Evolutionary conservation across 116 monocot species (phyloP).

Genomic region (Dioscorea cayenensis): DNA sequence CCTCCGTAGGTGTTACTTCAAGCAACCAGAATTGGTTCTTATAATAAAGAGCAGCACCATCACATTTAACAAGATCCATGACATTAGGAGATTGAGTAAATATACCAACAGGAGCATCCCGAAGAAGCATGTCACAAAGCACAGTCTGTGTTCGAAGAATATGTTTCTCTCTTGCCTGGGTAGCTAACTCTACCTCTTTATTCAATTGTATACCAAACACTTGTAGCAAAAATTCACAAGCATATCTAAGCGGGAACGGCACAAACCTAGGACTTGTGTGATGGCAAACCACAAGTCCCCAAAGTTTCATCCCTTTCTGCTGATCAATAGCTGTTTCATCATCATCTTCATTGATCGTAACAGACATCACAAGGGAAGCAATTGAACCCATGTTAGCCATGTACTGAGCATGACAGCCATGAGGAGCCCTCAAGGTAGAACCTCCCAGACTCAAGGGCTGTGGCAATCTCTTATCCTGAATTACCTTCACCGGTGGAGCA

Average conservation of each 20-base stretch:
- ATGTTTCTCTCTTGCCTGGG: constrained; percentile 75
- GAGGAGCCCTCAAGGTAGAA: constrained; percentile 77
- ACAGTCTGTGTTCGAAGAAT: constrained; percentile 70
- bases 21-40: constrained; percentile 59
- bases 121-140: constrained; percentile 90
- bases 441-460: constrained; percentile 64
- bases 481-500: constrained; percentile 61
- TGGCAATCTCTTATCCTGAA: constrained; percentile 54
- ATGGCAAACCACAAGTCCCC: constrained; percentile 95
- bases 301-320: constrained; percentile 58
- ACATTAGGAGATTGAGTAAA: constrained; percentile 78
- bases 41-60: constrained; percentile 78
- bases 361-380: constrained; percentile 87
- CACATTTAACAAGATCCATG: constrained; percentile 88
- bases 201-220: constrained; percentile 82
- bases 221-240: constrained; percentile 89
- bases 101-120: constrained; percentile 80
- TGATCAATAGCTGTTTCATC: constrained; percentile 21
- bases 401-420: constrained; percentile 86
- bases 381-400: constrained; percentile 94
- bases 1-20: constrained; percentile 50
- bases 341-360: constrained; percentile 64
- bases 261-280: constrained; percentile 66
- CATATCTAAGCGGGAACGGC: constrained; percentile 89
- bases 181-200: constrained; percentile 78